A percentile compares a stretch with the other conserved stretches of the same genome.
Conservation (phyloP, 257 asterid species). For the Buddleja alternifolia region DNA sequence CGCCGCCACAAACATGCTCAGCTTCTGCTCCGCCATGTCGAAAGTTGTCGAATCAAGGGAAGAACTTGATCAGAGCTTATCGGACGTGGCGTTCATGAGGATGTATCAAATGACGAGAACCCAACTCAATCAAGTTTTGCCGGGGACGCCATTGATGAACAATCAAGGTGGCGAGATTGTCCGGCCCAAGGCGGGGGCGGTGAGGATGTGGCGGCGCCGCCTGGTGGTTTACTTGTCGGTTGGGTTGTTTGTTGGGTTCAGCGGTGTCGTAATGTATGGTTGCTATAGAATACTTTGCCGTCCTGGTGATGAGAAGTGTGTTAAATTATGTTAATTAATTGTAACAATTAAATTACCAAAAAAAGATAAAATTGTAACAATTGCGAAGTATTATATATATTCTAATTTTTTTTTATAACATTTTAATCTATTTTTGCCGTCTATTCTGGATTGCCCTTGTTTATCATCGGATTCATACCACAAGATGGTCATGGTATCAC, state of each 20-base stretch:
- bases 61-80: constrained; percentile 47
- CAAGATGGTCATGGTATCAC: too few relatives aligned
- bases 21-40: constrained; percentile 26
- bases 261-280: constrained; percentile 48
- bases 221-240: constrained; percentile 26
- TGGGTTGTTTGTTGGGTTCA: constrained; percentile 44
- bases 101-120: constrained; percentile 32
- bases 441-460: too few relatives aligned
- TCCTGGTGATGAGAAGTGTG: constrained; percentile 42
- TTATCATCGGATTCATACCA: too few relatives aligned
- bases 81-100: constrained; percentile 43
- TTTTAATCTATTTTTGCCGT: too few relatives aligned
- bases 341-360: too few relatives aligned
- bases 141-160: constrained; percentile 34
- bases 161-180: constrained; percentile 34
- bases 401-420: too few relatives aligned
- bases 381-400: too few relatives aligned
- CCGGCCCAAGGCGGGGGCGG: constrained; percentile 34
- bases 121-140: constrained; percentile 35
- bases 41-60: constrained; percentile 38
- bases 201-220: constrained; percentile 36
- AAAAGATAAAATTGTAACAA: not conserved
- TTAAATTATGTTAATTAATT: constrained; percentile 36
- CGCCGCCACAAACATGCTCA: constrained; percentile 40
- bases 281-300: constrained; percentile 45